phyloP scores from a whole-genome alignment of 192 early-diverging fungal genomes.

The Diversispora eburnea region DNA sequence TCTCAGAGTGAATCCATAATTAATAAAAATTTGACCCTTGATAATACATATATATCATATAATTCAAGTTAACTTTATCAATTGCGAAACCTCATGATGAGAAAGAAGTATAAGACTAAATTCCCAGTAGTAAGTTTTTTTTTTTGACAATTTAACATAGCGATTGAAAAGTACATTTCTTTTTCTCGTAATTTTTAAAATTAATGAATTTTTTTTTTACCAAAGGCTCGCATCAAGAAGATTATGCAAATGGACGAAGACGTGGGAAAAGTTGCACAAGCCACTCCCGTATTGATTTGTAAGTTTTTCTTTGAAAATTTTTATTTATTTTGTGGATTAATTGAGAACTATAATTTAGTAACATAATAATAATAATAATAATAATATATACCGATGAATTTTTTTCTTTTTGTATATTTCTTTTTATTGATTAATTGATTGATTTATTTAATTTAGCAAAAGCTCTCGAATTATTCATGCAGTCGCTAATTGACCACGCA shows the following conservation, averaged over 20 bases:
- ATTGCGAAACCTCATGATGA: constrained; percentile 48
- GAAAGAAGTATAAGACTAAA: constrained; percentile 89
- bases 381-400: neutral
- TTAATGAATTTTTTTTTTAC: neutral
- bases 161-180: neutral
- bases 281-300: constrained; percentile 94
- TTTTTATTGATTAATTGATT: neutral
- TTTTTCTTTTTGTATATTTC: neutral
- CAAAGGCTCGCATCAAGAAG: constrained; percentile 97
- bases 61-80: neutral
- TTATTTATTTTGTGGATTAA: neutral
- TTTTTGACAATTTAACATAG: neutral
- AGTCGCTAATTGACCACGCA: constrained; percentile 84
- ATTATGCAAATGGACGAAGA: constrained; percentile 99
- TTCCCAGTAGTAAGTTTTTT: constrained; percentile 78
- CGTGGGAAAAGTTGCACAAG: constrained; percentile 96
- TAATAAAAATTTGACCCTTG: too few species aligned
- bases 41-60: too few species aligned
- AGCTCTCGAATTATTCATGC: constrained; percentile 93
- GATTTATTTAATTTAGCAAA: constrained; percentile 57
- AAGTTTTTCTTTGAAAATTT: constrained; percentile 33
- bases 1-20: too few species aligned
- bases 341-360: neutral
- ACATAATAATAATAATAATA: too few species aligned
- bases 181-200: neutral